Evolutionary conservation across 2,329 filamentous ascomycete genomes (phyloP).

Genomic region (Paraphaeosphaeria minitans): DNA sequence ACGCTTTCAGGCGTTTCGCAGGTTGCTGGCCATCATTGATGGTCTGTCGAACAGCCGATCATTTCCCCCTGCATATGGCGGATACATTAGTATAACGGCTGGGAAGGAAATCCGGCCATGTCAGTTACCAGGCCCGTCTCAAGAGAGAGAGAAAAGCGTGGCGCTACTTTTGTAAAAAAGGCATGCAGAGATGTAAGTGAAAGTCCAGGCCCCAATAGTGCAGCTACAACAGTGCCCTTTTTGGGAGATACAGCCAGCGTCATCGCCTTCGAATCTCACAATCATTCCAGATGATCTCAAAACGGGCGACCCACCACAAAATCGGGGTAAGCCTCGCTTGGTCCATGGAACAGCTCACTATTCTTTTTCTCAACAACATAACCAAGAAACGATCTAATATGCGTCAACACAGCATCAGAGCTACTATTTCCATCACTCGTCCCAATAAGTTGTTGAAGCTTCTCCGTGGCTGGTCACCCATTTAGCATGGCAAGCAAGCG

Average conservation of each 20-base stretch:
- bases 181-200: neutral
- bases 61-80: neutral
- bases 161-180: neutral
- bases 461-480: neutral
- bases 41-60: neutral
- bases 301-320: neutral
- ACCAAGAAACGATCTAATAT: constrained; percentile 15
- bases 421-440: constrained; percentile 9
- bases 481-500: constrained; percentile 11
- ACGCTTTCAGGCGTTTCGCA: neutral
- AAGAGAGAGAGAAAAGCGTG: neutral
- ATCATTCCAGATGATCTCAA: neutral
- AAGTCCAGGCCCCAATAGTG: neutral
- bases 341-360: constrained; percentile 10
- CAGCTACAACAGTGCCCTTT: too few species aligned
- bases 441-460: constrained; percentile 7
- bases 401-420: constrained; percentile 10
- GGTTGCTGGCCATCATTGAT: neutral
- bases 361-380: constrained; percentile 13
- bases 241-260: too few species aligned
- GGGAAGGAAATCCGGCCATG: neutral
- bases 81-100: neutral
- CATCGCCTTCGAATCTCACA: neutral
- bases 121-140: neutral
- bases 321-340: neutral